Percentiles rank a stretch among this genome's conserved stretches.
phyloP scores from a whole-genome alignment of 208 protist species.

The Kentomonas sorsogonicus region DNA sequence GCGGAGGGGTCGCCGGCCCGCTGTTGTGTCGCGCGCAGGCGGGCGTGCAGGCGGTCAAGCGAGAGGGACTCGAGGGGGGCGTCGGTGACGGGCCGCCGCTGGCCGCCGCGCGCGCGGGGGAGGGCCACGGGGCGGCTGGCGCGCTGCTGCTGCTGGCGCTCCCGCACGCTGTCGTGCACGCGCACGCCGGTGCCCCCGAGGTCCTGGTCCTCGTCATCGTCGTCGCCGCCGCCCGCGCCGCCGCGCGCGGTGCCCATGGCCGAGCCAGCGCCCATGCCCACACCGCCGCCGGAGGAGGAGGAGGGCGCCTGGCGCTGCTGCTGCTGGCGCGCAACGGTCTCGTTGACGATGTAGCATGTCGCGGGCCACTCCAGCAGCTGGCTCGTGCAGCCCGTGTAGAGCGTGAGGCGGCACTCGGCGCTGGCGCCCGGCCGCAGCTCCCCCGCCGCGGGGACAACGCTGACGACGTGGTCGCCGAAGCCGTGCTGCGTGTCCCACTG shows the following conservation, averaged over 20 bases:
- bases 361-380: slow-evolving; percentile 68
- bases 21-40: slow-evolving; percentile 1
- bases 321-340: slow-evolving; percentile 17
- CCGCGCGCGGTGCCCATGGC: too few relatives aligned
- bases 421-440: slow-evolving; percentile 41
- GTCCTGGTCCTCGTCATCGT: too few relatives aligned
- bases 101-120: neutral
- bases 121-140: neutral
- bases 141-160: too few relatives aligned
- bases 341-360: slow-evolving; percentile 49
- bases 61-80: slow-evolving; percentile 30
- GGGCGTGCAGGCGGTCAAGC: slow-evolving; percentile 14
- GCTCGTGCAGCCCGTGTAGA: slow-evolving; percentile 76
- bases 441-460: slow-evolving; percentile 41
- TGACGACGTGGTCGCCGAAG: slow-evolving; percentile 50
- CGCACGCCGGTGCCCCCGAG: too few relatives aligned
- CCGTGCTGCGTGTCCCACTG: slow-evolving; percentile 37
- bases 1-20: neutral
- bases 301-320: slow-evolving; percentile 7
- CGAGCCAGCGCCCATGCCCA: too few relatives aligned
- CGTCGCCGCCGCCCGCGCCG: too few relatives aligned
- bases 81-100: slow-evolving; percentile 15
- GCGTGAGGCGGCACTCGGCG: slow-evolving; percentile 37
- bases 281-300: slow-evolving; percentile 9
- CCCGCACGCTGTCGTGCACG: slow-evolving; percentile 1